phyloP scores from a whole-genome alignment of 2,329 filamentous ascomycete genomes.

The Colletotrichum australisinense region DNA sequence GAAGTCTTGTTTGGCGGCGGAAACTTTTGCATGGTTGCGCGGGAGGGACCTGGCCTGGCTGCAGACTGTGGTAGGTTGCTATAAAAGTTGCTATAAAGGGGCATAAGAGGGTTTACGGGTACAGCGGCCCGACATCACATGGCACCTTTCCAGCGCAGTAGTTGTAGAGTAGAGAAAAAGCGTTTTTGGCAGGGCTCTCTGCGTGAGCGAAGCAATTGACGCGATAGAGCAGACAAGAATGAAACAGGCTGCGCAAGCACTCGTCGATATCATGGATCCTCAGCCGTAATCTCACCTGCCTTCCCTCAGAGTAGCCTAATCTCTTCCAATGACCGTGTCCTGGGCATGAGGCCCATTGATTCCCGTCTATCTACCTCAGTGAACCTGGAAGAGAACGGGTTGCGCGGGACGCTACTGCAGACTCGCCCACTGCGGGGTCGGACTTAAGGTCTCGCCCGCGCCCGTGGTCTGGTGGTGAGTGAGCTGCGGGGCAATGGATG shows the following conservation, averaged over 20 bases:
- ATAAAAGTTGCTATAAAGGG: background rate
- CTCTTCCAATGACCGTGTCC: background rate
- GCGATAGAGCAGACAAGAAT: background rate
- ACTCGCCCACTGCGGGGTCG: conserved; percentile 2
- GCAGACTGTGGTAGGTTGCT: background rate
- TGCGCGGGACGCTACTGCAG: background rate
- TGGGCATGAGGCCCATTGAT: background rate
- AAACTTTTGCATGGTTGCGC: background rate
- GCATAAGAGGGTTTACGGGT: background rate
- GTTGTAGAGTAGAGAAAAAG: conserved; percentile 15
- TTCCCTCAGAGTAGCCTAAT: background rate
- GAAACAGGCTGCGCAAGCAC: background rate
- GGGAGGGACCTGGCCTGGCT: background rate
- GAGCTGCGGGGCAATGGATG: background rate
- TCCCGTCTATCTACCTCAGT: background rate
- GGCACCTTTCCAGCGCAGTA: conserved; percentile 13
- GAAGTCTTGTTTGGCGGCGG: no score
- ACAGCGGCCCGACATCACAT: background rate
- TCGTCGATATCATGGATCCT: background rate
- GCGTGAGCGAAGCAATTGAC: conserved; percentile 19
- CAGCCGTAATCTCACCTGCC: background rate
- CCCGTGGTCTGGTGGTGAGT: background rate
- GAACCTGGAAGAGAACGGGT: background rate
- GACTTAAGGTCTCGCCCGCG: conserved; percentile 3
- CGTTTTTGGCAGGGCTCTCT: background rate